Evolutionary conservation across 345 rosid species (phyloP), one percentile per base, ranked within the genome.

Genomic region (Eucalyptus cloeziana): DNA sequence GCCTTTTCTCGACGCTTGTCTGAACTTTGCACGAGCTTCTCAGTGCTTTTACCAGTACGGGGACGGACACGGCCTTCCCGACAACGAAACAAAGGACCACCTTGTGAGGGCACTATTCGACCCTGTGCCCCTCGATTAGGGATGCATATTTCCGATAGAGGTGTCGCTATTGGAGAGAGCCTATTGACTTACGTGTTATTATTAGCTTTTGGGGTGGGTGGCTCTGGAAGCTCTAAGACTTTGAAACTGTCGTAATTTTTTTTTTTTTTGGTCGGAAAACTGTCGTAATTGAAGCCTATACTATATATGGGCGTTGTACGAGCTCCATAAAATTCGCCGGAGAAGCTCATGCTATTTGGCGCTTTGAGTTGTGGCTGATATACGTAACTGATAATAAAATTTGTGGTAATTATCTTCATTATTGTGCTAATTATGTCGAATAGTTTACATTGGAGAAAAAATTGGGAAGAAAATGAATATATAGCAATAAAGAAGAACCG

Each of bases 1-100:
- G 19, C 58, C 80, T 40, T 88, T 85, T 43, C 15, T 85, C 12
- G 3, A 4, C 2, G 87, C 58, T 6, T 88, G 90, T 49, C 24
- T n/a, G 58, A 88, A 88, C 85, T 45, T 88, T 0, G 89, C 67
- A 11, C 60, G 87, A 24, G 76, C 87, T 10, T 86, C 88, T 33
- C 89, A 89, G 19, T 85, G n/a, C 86, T 83, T 91, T 81, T 91
- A 91, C 67, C 81, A 79, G 13, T 85, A 87, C 21, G 88, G 87
- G 3, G 90, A 91, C 52, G 92, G 92, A 27, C 89, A 89, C 58
- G 92, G 87, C 12, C 47, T 37, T 37, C 89, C 89, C 24, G 86
- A 45, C 12, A 15, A 22, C 2, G 88, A 89, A 33, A 86, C 90
- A n/a, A 60, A 62, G 37, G 54, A 85, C 67, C 90, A 85, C 45